Evolutionary conservation across 1,284 basidiomycete genomes (phyloP), one percentile per base, ranked within the genome.

Genomic region (Irpex sp.): DNA sequence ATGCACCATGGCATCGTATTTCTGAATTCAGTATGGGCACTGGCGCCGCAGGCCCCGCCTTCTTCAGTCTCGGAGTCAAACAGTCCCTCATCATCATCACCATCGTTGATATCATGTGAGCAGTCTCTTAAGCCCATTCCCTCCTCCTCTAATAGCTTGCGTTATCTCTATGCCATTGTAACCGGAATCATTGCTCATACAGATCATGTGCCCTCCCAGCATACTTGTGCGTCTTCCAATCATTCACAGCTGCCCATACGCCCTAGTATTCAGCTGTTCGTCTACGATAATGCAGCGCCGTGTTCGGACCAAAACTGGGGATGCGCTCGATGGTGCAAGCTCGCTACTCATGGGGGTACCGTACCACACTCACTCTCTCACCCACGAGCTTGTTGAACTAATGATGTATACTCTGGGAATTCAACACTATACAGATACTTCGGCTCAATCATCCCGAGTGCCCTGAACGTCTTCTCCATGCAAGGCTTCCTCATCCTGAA

Each of bases 401-500:
- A 28, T 37, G 2, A 28, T 4, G 10, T 18, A 6, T 54, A 19
- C 1, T 33, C 8, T 52, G 36, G 63, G 37, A 28, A 9, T 18
- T n/a, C 19, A 18, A 10, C n/a, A n/a, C 10, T 10, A 19, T 2
- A 35, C 67, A 88, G 87, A 16, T 87, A 84, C 68, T 84, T 81
- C 65, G 85, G 82, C 1, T 80, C 82, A 2, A 77, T 85, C 42
- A 73, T 63, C 18, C 49, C 59, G 49, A 45, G 59, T 42, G 36
- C 80, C 23, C 76, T 90, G 58, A 91, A 90, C 64, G 83, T 87
- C 1, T 71, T 85, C 64, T 78, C 81, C 54, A 81, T 86, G 75
- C 77, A 89, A 69, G 88, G 90, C 0, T 93, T 85, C 74, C 76
- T 89, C 59, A 83, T 91, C 57, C 74, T 94, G 57, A 89, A 89